Base-by-base conservation (phyloP, 805 yeast genomes). In the Candida chilensis region DNA sequence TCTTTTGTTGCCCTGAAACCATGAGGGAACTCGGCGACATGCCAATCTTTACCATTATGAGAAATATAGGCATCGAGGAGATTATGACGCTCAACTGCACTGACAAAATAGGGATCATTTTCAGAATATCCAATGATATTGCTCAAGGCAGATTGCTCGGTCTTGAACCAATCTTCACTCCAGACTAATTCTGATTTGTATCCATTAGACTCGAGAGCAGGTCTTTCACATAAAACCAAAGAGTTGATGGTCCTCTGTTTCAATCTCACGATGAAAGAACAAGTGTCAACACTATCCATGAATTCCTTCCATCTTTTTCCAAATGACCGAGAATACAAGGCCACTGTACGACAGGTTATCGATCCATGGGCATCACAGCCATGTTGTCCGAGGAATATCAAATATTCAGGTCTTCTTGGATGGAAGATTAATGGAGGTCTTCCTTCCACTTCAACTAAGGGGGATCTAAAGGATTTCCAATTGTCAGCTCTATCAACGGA, bases 11-110 rank as follows among this genome's bases (percentile, higher is more conserved):
- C 54, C 5, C 50, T 38, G 36, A 59, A 45, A 32, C 61, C 59
- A 27, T 41, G 39, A 2, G 70, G 70, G 35, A 62, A 57, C 24
- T 51, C 53, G 1, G 68, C 64, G 31, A 54, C 61, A 3, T 20
- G 22, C 22, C 22, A 20, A n/a, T 20, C n/a, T n/a, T 20, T 20
- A 10, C 22, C 22, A n/a, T 20, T 20, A n/a, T 10, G 10, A n/a
- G 22, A 20, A 20, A 20, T n/a, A n/a, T 20, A 20, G 11, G 22
- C 22, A 10, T 20, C 22, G 11, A 20, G 11, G 11, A 20, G 11
- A n/a, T 20, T n/a, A 20, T n/a, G 11, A 10, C n/a, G 10, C 22
- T 20, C 22, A 10, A 20, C 22, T 10, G 22, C n/a, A n/a, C 11
- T 20, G 22, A 20, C 10, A n/a, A 20, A 20, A n/a, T 20, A 20